A percentile compares a stretch with the other conserved stretches of the same genome.
Evolutionary conservation across 2,329 filamentous ascomycete genomes (phyloP).

Genomic region (Colletotrichum endophyticum): DNA sequence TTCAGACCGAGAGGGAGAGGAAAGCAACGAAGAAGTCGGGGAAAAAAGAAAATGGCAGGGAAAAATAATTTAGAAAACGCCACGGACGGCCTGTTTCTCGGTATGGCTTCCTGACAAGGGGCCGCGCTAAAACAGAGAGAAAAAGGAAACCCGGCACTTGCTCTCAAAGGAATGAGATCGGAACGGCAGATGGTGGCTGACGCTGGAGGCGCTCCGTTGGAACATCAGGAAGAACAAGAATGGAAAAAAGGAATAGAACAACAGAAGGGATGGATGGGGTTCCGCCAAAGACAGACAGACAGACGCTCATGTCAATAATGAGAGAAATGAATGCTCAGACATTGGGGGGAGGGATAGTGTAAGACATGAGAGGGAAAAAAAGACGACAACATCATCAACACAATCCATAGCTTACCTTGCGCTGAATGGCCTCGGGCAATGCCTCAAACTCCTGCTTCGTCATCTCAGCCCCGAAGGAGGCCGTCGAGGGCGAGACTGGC

Average conservation of each 20-base stretch:
- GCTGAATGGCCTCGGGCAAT: conserved; percentile 58
- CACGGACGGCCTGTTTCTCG: neutral
- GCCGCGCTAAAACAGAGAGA: neutral
- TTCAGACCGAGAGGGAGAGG: neutral
- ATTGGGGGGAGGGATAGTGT: neutral
- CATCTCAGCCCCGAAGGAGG: conserved; percentile 26
- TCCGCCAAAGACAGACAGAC: neutral
- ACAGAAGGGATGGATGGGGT: neutral
- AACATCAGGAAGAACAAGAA: neutral
- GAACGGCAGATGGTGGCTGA: neutral
- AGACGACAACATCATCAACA: conserved; percentile 5
- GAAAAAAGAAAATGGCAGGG: neutral
- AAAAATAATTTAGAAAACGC: neutral
- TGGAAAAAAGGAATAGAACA: neutral
- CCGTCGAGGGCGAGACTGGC: conserved; percentile 23
- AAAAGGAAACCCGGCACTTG: neutral
- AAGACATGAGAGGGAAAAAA: neutral
- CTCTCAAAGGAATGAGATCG: neutral
- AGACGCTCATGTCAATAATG: neutral
- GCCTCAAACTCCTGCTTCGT: conserved; percentile 52
- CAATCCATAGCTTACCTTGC: conserved; percentile 54
- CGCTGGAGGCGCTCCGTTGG: neutral
- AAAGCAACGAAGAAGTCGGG: neutral
- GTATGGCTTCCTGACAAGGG: neutral
- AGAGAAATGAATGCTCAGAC: neutral